These are phyloP conservation scores for Aquanectria penicillioides DNA, from an alignment of 2,329 filamentous ascomycete genomes.

Conservation along the genomic window DNA sequence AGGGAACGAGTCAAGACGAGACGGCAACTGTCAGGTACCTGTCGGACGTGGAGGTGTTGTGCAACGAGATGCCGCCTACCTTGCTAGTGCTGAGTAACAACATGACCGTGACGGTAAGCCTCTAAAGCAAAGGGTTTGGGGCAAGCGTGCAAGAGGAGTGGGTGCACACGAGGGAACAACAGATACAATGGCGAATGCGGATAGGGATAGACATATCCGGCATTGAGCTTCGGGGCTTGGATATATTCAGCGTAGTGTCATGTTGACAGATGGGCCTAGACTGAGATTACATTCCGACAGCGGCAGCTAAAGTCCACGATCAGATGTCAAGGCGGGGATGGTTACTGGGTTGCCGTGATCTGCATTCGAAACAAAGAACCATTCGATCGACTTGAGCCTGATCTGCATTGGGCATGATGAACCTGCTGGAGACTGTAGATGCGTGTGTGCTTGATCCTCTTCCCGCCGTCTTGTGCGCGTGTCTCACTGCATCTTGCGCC, in stretches of 20 bases:
- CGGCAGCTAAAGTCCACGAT: background rate
- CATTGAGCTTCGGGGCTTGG: conserved; percentile 4
- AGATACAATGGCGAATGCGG: conserved; percentile 2
- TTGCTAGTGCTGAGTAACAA: conserved; percentile 87
- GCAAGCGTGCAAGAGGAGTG: background rate
- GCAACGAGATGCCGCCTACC: conserved; percentile 78
- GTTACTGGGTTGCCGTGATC: background rate
- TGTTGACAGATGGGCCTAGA: conserved; percentile 18
- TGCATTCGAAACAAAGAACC: background rate
- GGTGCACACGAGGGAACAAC: background rate
- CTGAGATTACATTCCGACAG: conserved; percentile 22
- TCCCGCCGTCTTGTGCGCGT: no score
- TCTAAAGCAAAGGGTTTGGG: conserved; percentile 55
- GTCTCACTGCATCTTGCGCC: no score
- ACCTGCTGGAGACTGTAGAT: no score
- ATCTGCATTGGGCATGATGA: conserved; percentile 3
- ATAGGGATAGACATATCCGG: conserved; percentile 4
- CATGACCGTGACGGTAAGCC: conserved; percentile 86
- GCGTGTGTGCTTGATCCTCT: no score
- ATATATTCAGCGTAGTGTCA: conserved; percentile 5
- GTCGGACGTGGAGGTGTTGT: conserved; percentile 81
- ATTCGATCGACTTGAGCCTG: background rate
- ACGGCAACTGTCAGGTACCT: conserved; percentile 78
- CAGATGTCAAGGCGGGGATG: conserved; percentile 6
- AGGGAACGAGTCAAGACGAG: conserved; percentile 79